Base-by-base conservation (phyloP, 2,329 filamentous ascomycete species). In the Ceratocystis cacaofunesta region DNA sequence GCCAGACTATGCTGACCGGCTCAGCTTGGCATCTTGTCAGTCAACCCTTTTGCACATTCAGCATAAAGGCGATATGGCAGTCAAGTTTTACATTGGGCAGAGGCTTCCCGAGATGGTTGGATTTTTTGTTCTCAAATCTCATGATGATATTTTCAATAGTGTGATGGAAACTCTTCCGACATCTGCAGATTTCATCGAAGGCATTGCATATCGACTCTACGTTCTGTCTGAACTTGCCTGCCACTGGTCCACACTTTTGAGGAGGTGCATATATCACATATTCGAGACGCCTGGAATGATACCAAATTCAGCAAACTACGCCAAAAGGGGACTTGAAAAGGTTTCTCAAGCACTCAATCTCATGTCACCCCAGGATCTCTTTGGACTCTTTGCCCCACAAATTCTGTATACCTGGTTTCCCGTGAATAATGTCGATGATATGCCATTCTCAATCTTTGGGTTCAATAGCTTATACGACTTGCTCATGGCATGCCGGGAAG, bases 401-500 rank as follows among this genome's bases (percentile, higher is more conserved):
- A 79, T 99, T 5, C 78, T 97, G 2, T 96, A 90, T 72, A 96
- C 91, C 0, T 99, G 92, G 92, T 82, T 95, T 2, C 85, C 90
- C 68, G 76, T 76, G 0, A 82, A 87, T 67, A 75, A 77, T 1
- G 77, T 96, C 6, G 78, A 82, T n/a, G 79, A 84, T 2, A 88
- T 99, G 61, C 92, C 94, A 0, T 96, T 83, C 71, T 78, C 80
- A n/a, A 88, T 94, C 1, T 99, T 99, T 73, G 87, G 86, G 0
- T 99, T 95, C 71, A 67, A 75, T 0, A 83, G 76, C 17, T 79
- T 97, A 1, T 73, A 79, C 19, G 85, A 89, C 3, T 80, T 99
- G 63, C 74, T 96, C 2, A 72, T 74, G 5, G 84, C 89, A 67
- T 84, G 88, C 5, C 84, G 90, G 72, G 83, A 86, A 41, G 94